These are phyloP conservation scores for Cladosporium sp. DNA, from an alignment of 2,329 filamentous ascomycete species.

Conservation along the genomic window DNA sequence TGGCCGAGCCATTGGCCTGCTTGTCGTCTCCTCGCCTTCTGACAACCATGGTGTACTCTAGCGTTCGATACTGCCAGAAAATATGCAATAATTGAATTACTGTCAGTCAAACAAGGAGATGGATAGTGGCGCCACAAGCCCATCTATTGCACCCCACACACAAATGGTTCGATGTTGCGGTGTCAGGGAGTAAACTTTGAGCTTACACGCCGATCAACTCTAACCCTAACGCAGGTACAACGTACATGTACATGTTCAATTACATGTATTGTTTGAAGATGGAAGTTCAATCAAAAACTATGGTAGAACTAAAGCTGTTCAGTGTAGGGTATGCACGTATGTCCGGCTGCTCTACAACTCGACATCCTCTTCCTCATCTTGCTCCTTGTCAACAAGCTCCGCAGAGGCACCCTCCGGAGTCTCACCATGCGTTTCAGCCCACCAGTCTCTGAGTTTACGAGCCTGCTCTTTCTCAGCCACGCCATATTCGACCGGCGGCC, in stretches of 20 bases:
- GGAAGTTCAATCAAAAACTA: no score
- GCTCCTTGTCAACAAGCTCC: neutral
- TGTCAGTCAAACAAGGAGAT: neutral
- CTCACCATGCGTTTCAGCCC: slow-evolving; percentile 22
- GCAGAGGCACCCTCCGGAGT: neutral
- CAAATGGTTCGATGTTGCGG: slow-evolving; percentile 11
- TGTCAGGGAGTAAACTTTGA: slow-evolving; percentile 6
- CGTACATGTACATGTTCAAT: neutral
- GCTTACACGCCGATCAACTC: neutral
- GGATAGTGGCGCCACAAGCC: neutral
- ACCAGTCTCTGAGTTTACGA: slow-evolving; percentile 46
- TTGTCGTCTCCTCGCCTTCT: slow-evolving; percentile 25
- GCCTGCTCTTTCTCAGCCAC: slow-evolving; percentile 49
- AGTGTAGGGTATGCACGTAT: neutral
- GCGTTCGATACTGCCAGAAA: neutral
- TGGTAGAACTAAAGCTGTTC: neutral
- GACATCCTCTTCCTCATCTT: neutral
- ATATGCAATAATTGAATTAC: neutral
- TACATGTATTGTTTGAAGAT: neutral
- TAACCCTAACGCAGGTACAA: neutral
- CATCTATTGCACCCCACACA: neutral
- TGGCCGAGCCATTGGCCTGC: slow-evolving; percentile 29
- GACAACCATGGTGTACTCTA: slow-evolving; percentile 23
- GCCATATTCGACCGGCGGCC: slow-evolving; percentile 50
- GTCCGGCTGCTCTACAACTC: neutral